A percentile compares a stretch with the other conserved stretches of the same genome.
Conservation (phyloP, 371 early-diverging fungal genomes). For the Mucor saturninus region DNA sequence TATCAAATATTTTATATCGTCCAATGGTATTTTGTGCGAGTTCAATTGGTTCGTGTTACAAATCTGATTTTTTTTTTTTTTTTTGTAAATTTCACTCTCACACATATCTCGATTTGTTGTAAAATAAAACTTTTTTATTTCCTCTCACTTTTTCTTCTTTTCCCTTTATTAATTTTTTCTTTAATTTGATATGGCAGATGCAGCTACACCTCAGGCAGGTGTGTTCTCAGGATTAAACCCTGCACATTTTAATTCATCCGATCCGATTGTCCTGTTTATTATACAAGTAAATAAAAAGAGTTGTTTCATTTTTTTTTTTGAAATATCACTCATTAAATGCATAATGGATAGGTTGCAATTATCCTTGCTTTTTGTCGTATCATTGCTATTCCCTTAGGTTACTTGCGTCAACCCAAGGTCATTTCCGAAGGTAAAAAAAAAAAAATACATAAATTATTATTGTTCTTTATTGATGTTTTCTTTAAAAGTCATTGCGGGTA, state of each 20-base stretch:
- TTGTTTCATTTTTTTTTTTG: not conserved
- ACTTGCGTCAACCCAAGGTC: slow-evolving; percentile 73
- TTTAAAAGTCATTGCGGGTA: slow-evolving; percentile 68
- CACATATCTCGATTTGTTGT: too few species aligned
- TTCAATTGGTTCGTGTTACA: slow-evolving; percentile 2
- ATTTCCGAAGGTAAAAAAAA: slow-evolving; percentile 65
- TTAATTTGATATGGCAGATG: slow-evolving; percentile 9
- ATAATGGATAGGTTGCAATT: slow-evolving; percentile 54
- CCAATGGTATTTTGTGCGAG: not conserved
- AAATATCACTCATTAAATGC: not conserved
- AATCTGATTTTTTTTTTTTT: not conserved
- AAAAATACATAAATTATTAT: too few species aligned
- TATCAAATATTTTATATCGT: not conserved
- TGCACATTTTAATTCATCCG: slow-evolving; percentile 45
- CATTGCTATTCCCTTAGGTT: slow-evolving; percentile 60
- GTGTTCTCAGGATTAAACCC: slow-evolving; percentile 73
- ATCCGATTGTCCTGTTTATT: slow-evolving; percentile 72
- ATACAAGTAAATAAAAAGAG: slow-evolving; percentile 57
- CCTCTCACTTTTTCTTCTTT: not conserved
- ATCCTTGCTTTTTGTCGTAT: slow-evolving; percentile 71
- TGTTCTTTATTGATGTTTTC: not conserved
- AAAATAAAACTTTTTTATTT: not conserved
- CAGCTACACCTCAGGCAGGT: slow-evolving; percentile 56
- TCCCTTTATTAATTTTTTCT: slow-evolving; percentile 4
- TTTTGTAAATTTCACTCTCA: too few species aligned